Evolutionary conservation across 2,329 filamentous ascomycete species (phyloP), one percentile per base, ranked within the genome.

Genomic region (Phialocephala sp.): DNA sequence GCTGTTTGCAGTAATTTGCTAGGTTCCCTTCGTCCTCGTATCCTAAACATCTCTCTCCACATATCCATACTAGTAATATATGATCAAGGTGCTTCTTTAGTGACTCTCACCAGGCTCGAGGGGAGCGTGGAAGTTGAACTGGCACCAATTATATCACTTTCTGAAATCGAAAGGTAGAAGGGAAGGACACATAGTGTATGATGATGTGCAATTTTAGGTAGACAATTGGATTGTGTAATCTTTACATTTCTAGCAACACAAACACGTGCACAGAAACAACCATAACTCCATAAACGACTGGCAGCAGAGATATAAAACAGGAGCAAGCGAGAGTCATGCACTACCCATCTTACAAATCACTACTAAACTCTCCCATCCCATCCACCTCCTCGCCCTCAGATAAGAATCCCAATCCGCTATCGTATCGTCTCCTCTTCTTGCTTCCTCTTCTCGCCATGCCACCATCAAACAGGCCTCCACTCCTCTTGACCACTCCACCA

Each of bases 321-420:
- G 8, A 8, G 12, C n/a, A 50, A 22, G 11, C 6, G 45, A 50
- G 45, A 50, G 45, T 24, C 9, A 50, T n/a, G 4, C 6, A 24
- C 11, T n/a, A 54, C 50, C 24, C 24, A 54, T 54, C 50, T 18
- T 54, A 54, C 50, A 54, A 54, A 18, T 54, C 50, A 18, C 50
- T 54, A 8, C 50, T 54, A 35, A 35, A 35, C 50, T 54, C 50
- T 18, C 50, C 50, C 22, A 54, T 35, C 8, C 50, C 22, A 27
- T 54, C 50, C 4, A 27, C 62, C 22, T 60, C 71, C n/a, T 72
- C 71, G 43, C 82, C 82, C 41, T 86, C 84, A 71, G 85, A 84
- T 73, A 87, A 68, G 27, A 88, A 77, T 0, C 84, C 84, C 59
- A 88, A 71, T 0, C 85, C 86, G 62, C 84, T 86, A 73, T 88